Conservation (phyloP, 2,329 filamentous ascomycete genomes). For the Diaporthe velutina region DNA sequence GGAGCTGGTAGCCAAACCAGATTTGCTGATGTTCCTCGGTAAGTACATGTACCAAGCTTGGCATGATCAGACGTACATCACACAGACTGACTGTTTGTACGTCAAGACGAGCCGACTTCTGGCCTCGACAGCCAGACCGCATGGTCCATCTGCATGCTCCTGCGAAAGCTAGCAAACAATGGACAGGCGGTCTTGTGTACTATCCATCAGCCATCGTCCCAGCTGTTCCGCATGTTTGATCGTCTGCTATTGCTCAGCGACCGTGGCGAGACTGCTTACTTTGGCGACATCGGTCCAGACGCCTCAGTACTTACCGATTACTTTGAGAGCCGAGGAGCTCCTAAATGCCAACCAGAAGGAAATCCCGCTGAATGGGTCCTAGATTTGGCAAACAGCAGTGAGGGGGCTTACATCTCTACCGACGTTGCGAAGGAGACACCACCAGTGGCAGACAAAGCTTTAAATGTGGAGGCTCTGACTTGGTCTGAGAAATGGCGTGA, state of each 20-base stretch:
- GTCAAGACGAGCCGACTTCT: slow-evolving; percentile 81
- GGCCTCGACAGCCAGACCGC: slow-evolving; percentile 81
- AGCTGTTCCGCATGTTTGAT: slow-evolving; percentile 65
- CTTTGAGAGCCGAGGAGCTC: slow-evolving; percentile 59
- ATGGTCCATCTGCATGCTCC: slow-evolving; percentile 77
- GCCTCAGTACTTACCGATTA: slow-evolving; percentile 67
- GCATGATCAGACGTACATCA: background rate
- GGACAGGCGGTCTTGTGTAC: slow-evolving; percentile 65
- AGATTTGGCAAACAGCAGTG: too few species aligned
- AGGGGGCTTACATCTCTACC: too few species aligned
- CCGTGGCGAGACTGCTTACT: slow-evolving; percentile 69
- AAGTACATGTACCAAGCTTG: background rate
- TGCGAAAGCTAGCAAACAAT: slow-evolving; percentile 72
- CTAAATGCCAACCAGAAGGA: slow-evolving; percentile 62
- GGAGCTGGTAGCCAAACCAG: slow-evolving; percentile 77
- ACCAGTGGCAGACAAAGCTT: too few species aligned
- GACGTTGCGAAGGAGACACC: too few species aligned
- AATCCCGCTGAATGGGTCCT: slow-evolving; percentile 78
- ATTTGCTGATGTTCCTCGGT: slow-evolving; percentile 71
- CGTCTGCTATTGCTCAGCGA: slow-evolving; percentile 67
- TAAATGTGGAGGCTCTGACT: too few species aligned
- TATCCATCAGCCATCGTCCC: slow-evolving; percentile 63
- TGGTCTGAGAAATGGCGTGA: too few species aligned
- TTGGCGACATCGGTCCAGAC: slow-evolving; percentile 67
- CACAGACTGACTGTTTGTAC: slow-evolving; percentile 39